Percentiles rank a stretch among this genome's conserved stretches.
phyloP scores from a whole-genome alignment of 83 land plant species.

The Picea abies region DNA sequence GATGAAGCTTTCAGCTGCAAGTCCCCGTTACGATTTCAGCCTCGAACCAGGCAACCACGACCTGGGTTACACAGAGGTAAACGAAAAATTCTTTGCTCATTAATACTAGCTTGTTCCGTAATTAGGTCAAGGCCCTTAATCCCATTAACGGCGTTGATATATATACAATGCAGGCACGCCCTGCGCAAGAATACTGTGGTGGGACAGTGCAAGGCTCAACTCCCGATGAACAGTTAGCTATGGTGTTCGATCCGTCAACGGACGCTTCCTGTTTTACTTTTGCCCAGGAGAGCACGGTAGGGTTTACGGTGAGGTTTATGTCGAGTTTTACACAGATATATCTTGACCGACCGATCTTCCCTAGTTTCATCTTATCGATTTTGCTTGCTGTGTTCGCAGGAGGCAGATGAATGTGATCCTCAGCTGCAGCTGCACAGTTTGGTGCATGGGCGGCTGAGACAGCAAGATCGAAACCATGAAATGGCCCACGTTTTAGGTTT shows the following conservation, averaged over 20 bases:
- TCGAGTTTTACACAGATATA: not conserved
- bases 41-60: not conserved
- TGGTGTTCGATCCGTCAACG: not conserved
- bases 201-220: not conserved
- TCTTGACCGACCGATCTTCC: not conserved
- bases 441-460: not conserved
- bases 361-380: not conserved
- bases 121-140: not conserved
- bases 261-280: not conserved
- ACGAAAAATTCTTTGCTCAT: not conserved
- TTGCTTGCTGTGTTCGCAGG: not conserved
- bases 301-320: not conserved
- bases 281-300: not conserved
- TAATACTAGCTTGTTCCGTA: not conserved
- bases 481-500: not conserved
- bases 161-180: not conserved
- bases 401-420: not conserved
- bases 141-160: not conserved
- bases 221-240: not conserved
- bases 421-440: not conserved
- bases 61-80: not conserved
- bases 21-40: conserved; percentile 17
- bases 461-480: not conserved
- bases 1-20: conserved; percentile 65
- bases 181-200: not conserved